Evolutionary conservation across 352 stramenopile genomes (phyloP), one percentile per base, ranked within the genome.

Genomic region (Phytophthora hibernalis): DNA sequence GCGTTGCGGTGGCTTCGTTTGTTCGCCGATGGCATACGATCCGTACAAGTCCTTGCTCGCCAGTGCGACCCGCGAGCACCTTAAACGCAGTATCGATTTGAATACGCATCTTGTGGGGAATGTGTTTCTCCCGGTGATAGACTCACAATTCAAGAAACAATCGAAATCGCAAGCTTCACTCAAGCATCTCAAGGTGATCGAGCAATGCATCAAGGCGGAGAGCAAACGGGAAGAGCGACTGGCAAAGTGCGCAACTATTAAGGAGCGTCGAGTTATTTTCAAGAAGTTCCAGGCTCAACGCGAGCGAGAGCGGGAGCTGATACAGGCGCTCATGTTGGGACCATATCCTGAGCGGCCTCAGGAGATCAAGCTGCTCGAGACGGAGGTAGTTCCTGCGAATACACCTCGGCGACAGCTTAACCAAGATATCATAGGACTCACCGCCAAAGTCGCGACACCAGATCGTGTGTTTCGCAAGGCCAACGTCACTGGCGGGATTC

Each of bases 131-230:
- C 83, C 79, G 0, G 75, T 77, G 26, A 83, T 90, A 44, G 70
- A 82, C 26, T 61, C 68, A 24, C 50, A 70, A 8, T 49, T 31
- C 38, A 70, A 74, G 24, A 43, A 53, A 24, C 30, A 49, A 37
- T 51, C 47, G 8, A 16, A 40, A 16, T 54, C 65, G n/a, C 47
- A 67, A 61, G 18, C 52, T 18, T 85, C 72, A 10, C 52, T 89
- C 13, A 82, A 89, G 42, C 83, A 89, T 50, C 48, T 92, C 9
- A 70, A 85, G 50, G 73, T 93, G 38, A 91, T 93, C 21, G 85
- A 93, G 49, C 82, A 91, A 38, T 93, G 83, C 61, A 90, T 93
- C 53, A 31, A 75, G 38, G 80, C 85, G 2, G 82, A 93, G 59
- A 93, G 89, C 66, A 80, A 81, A 51, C 82, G 81, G 11, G 85